phyloP scores from a whole-genome alignment of 805 yeast genomes.

The Cyberlindnera americana region DNA sequence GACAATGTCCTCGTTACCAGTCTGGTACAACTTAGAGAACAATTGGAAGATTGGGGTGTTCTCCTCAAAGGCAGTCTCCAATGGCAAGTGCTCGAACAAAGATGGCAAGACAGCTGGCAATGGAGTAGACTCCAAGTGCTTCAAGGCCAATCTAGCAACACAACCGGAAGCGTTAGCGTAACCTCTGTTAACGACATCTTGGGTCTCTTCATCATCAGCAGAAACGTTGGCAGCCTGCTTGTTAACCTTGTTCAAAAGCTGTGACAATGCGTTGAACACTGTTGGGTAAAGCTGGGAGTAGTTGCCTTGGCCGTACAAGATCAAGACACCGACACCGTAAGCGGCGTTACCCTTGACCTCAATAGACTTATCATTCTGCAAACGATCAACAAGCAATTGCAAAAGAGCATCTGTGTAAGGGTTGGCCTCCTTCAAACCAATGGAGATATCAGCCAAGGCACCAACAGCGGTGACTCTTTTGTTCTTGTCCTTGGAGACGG shows the following conservation, averaged over 20 bases:
- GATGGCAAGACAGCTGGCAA: conserved; percentile 71
- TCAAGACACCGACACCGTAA: conserved; percentile 85
- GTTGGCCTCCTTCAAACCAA: conserved; percentile 63
- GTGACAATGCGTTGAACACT: conserved; percentile 64
- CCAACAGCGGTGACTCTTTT: conserved; percentile 87
- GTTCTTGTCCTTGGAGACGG: conserved; percentile 57
- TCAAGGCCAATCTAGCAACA: conserved; percentile 85
- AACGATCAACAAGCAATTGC: conserved; percentile 62
- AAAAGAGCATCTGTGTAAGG: conserved; percentile 69
- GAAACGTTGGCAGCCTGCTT: conserved; percentile 52
- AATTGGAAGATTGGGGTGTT: conserved; percentile 85
- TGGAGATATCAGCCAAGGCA: conserved; percentile 83
- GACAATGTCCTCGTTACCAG: conserved; percentile 52
- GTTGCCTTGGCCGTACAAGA: conserved; percentile 39
- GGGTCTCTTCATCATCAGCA: conserved; percentile 70
- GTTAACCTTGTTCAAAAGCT: conserved; percentile 75
- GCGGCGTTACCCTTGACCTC: conserved; percentile 96
- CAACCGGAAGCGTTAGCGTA: conserved; percentile 96
- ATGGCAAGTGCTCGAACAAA: conserved; percentile 75
- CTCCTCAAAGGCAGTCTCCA: conserved; percentile 87
- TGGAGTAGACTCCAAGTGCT: conserved; percentile 70
- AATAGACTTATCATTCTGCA: conserved; percentile 71
- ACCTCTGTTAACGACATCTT: conserved; percentile 76
- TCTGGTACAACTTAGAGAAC: conserved; percentile 66
- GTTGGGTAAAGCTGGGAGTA: conserved; percentile 62